Evolutionary conservation across 805 yeast species (phyloP).

Genomic region (Millerago galiae): DNA sequence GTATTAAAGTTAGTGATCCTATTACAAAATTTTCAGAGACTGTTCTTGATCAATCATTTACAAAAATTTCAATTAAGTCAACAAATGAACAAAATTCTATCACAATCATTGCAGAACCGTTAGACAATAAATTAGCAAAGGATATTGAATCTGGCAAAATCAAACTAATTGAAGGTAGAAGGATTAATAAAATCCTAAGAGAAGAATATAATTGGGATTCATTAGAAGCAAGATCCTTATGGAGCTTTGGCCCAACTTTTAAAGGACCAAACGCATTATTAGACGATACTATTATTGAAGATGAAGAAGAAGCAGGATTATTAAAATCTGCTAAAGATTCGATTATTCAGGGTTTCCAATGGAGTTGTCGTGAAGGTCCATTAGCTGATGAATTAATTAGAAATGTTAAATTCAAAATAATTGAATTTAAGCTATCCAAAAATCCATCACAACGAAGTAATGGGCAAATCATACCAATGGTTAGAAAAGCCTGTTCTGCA

Average conservation of each 20-base stretch:
- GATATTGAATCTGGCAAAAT: constrained; percentile 49
- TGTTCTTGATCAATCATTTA: constrained; percentile 54
- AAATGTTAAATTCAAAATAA: constrained; percentile 61
- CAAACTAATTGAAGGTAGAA: constrained; percentile 28
- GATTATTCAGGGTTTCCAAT: constrained; percentile 71
- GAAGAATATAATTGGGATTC: constrained; percentile 73
- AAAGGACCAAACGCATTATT: constrained; percentile 45
- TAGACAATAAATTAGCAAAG: constrained; percentile 44
- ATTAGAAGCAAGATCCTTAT: constrained; percentile 71
- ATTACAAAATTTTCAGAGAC: constrained; percentile 77
- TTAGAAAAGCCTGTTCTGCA: constrained; percentile 77
- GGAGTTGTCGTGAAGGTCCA: constrained; percentile 87
- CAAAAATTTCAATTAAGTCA: constrained; percentile 58
- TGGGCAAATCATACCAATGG: constrained; percentile 75
- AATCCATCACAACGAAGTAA: constrained; percentile 44
- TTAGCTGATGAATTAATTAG: constrained; percentile 80
- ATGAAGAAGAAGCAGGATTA: constrained; percentile 55
- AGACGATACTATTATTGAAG: constrained; percentile 66
- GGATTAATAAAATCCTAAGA: constrained; percentile 49
- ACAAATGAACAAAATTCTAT: constrained; percentile 48
- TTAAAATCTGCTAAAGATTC: constrained; percentile 43
- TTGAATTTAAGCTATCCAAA: constrained; percentile 49
- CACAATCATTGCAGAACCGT: constrained; percentile 72
- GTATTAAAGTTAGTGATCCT: constrained; percentile 81
- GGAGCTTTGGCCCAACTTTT: constrained; percentile 66